Base-by-base conservation (phyloP, 139 green algal genomes). In the Pedinophyceae sp. region DNA sequence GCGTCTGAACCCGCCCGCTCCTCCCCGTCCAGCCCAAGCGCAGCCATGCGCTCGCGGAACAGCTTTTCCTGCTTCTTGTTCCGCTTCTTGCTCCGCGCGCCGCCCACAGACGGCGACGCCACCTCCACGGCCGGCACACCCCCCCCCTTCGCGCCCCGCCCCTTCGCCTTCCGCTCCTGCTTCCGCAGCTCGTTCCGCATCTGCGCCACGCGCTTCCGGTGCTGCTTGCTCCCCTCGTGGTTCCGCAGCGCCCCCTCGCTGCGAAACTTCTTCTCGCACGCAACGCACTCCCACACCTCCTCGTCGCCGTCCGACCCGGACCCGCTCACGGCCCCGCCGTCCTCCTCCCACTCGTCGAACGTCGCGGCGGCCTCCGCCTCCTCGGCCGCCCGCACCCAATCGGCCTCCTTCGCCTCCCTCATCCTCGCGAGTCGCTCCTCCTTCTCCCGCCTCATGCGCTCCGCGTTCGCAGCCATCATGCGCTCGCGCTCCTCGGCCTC, bases 181-280 rank as follows among this genome's bases (percentile, higher is more conserved):
- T n/a, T n/a, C n/a, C n/a, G 45, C 13, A 28, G 45, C 45, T 28
- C 27, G n/a, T 27, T 23, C 22, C 30, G 26, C 53, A 61, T 13
- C 22, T 58, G 41, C 27, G 45, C 45, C 43, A 79, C 28, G 24
- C 69, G 55, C 45, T 88, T 72, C 53, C 53, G 24, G 57, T 94
- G 84, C 60, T 89, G 86, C 62, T 80, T 84, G 24, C 72, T 85
- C 40, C 68, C 80, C 59, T 94, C 76, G 64, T 96, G 88, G 57
- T 94, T 95, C 28, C 58, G 48, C 17, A 88, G 62, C 43, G 87
- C 76, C 50, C 80, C 78, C 20, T 76, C 77, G 29, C 66, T 87
- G 59, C 81, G 85, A 68, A 94, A 96, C 15, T 60, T 56, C 71
- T 96, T 96, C 34, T 92, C 77, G 68, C 88, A 96, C 10, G 81